Evolutionary conservation across 768 basidiomycete genomes (phyloP).

Genomic region (Mycena leptocephala): DNA sequence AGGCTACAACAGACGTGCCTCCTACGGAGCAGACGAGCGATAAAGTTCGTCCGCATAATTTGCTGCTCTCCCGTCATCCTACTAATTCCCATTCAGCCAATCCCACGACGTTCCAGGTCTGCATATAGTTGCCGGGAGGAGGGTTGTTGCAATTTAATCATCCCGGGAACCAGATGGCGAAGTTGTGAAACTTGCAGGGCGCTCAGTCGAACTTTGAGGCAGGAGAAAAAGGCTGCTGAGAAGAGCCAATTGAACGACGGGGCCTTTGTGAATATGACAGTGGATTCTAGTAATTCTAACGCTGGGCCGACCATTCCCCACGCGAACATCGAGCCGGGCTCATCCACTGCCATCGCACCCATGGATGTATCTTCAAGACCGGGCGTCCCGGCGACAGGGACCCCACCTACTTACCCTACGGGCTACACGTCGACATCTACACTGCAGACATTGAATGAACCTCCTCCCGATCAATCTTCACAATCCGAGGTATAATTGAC

Average conservation of each 20-base stretch:
- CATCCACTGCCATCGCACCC: background rate
- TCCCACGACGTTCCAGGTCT: conserved; percentile 11
- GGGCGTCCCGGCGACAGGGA: background rate
- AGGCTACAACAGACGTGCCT: background rate
- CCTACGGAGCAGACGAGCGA: background rate
- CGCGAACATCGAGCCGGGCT: background rate
- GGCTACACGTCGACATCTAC: conserved; percentile 21
- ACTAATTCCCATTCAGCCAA: background rate
- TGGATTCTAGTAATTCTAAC: background rate
- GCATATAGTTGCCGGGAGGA: conserved; percentile 54
- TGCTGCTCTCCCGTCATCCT: background rate
- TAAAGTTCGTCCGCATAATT: conserved; percentile 24
- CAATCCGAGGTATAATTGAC: conserved; percentile 1
- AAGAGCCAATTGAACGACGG: background rate
- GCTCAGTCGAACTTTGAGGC: conserved; percentile 46
- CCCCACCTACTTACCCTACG: background rate
- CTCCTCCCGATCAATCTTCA: conserved; percentile 9
- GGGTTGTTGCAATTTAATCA: conserved; percentile 61
- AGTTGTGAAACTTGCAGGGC: conserved; percentile 64
- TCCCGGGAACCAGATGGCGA: conserved; percentile 62
- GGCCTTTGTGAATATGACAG: conserved; percentile 3
- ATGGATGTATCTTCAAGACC: background rate
- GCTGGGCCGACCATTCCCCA: background rate
- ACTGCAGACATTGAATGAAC: conserved; percentile 17
- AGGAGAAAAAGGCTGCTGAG: conserved; percentile 38